Evolutionary conservation across 1,284 basidiomycete genomes (phyloP).

Genomic region (Leucoagaricus sp.): DNA sequence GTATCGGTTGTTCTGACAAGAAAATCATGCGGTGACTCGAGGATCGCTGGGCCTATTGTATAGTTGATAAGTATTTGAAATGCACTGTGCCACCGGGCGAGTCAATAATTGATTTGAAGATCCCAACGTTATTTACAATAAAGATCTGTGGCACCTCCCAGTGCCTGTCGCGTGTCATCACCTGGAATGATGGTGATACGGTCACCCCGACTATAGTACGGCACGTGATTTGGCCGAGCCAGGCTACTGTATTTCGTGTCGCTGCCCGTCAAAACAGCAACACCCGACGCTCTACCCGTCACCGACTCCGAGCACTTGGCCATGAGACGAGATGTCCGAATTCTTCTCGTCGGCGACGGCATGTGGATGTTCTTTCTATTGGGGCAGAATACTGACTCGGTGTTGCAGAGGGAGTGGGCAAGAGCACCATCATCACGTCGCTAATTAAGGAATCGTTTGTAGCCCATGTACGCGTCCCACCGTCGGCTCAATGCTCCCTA

Average conservation of each 20-base stretch:
- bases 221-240: neutral
- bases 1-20: neutral
- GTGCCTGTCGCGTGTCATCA: neutral
- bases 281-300: neutral
- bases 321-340: conserved; percentile 90
- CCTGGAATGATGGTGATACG: neutral
- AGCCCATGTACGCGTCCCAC: conserved; percentile 64
- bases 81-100: too few relatives aligned
- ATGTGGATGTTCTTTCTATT: conserved; percentile 19
- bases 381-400: conserved; percentile 15
- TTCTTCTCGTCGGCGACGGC: conserved; percentile 94
- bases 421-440: conserved; percentile 93
- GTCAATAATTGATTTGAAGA: too few relatives aligned
- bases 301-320: conserved; percentile 19
- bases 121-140: too few relatives aligned
- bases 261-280: too few relatives aligned
- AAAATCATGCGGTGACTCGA: neutral
- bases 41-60: too few relatives aligned
- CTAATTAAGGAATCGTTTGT: conserved; percentile 95
- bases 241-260: conserved; percentile 7
- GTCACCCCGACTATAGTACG: too few relatives aligned
- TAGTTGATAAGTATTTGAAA: too few relatives aligned
- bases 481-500: conserved; percentile 14
- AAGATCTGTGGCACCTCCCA: too few relatives aligned
- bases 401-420: conserved; percentile 83